Conservation (phyloP, 306 rosid species). For the Fragaria vesca region DNA sequence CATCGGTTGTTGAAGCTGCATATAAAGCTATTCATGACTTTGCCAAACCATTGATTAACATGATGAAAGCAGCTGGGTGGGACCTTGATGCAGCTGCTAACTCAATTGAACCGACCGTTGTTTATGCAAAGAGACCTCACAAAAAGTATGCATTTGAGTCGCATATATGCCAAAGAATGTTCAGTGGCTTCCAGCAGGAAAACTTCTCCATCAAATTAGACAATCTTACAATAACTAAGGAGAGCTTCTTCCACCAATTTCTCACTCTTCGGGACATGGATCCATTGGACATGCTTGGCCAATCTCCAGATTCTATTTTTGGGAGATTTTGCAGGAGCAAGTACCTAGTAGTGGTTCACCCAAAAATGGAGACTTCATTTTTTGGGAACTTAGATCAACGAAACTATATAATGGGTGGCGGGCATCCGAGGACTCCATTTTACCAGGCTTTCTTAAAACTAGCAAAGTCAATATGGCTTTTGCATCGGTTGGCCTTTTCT, state of each 20-base stretch:
- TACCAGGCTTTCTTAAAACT: constrained; percentile 94
- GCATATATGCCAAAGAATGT: constrained; percentile 93
- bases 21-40: constrained; percentile 93
- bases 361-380: constrained; percentile 95
- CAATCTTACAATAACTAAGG: constrained; percentile 46
- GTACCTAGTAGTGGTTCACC: constrained; percentile 85
- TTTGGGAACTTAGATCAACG: constrained; percentile 93
- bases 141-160: constrained; percentile 98
- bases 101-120: constrained; percentile 76
- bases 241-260: constrained; percentile 81
- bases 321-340: constrained; percentile 93
- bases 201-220: constrained; percentile 65
- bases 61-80: constrained; percentile 99
- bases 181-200: constrained; percentile 89
- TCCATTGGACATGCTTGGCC: constrained; percentile 92
- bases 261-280: constrained; percentile 87
- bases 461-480: constrained; percentile 89
- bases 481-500: constrained; percentile 83
- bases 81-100: constrained; percentile 98
- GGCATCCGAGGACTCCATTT: constrained; percentile 96
- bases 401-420: constrained; percentile 80
- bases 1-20: constrained; percentile 74
- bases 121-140: constrained; percentile 94
- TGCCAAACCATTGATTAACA: constrained; percentile 94
- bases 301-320: constrained; percentile 85